These are phyloP conservation scores for Melocanna baccifera DNA, from an alignment of 176 grass and related monocot genomes.

Conservation along the genomic window DNA sequence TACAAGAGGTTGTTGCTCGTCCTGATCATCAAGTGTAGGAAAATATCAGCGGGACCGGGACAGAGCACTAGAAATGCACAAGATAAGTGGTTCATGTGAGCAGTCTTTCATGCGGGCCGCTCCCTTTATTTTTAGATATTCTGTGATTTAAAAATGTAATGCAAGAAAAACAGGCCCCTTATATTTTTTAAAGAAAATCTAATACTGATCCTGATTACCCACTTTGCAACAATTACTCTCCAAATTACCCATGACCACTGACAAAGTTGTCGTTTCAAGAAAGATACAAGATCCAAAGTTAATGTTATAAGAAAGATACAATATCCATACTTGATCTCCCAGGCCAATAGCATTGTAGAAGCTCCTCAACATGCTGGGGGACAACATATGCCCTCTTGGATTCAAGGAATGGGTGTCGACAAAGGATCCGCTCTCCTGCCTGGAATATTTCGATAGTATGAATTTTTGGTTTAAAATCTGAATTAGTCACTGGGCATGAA, in stretches of 20 bases:
- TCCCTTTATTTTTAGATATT: not conserved
- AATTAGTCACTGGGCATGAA: not conserved
- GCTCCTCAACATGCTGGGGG: constrained; percentile 85
- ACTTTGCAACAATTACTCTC: not conserved
- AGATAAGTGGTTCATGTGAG: not conserved
- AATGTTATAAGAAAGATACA: constrained; percentile 1
- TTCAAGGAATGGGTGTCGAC: constrained; percentile 90
- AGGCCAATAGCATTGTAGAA: constrained; percentile 85
- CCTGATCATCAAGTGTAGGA: not conserved
- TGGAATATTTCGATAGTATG: constrained; percentile 34
- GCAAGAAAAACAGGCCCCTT: not conserved
- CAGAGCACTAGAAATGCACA: not conserved
- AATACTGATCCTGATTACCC: not conserved
- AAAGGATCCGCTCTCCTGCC: constrained; percentile 89
- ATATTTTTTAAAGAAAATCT: not conserved
- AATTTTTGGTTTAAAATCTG: constrained; percentile 26
- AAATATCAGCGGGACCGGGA: not conserved
- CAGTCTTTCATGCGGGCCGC: not conserved
- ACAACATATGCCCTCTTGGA: constrained; percentile 97
- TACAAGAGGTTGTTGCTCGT: not conserved
- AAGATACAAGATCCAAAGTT: not conserved
- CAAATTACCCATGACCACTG: not conserved
- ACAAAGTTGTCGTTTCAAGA: not conserved
- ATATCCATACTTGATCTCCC: constrained; percentile 64
- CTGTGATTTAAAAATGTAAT: not conserved